Percentiles rank a stretch among this genome's conserved stretches.
phyloP scores from a whole-genome alignment of 164 flowering plant species.

The Hamamelis virginiana region DNA sequence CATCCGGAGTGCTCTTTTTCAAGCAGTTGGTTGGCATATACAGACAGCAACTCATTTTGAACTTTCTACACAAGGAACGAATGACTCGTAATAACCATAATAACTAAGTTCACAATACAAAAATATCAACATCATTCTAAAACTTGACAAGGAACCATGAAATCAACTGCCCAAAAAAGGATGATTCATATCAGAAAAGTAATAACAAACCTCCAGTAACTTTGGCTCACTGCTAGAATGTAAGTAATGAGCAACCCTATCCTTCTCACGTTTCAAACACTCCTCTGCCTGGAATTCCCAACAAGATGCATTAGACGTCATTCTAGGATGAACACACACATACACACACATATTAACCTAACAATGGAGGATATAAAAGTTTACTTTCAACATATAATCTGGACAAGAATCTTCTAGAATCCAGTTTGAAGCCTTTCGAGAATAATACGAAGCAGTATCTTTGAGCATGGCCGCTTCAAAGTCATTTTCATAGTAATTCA shows the following conservation, averaged over 20 bases:
- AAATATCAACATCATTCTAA: neutral
- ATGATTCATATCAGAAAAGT: neutral
- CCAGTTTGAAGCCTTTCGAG: conserved; percentile 85
- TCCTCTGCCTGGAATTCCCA: conserved; percentile 65
- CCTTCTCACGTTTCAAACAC: conserved; percentile 81
- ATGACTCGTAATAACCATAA: neutral
- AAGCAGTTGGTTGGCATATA: conserved; percentile 68
- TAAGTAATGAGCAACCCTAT: conserved; percentile 78
- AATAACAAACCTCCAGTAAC: conserved; percentile 67
- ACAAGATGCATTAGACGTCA: conserved; percentile 14
- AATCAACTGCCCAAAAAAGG: neutral
- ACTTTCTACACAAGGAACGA: conserved; percentile 41
- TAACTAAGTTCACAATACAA: too few relatives aligned
- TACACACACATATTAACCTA: neutral
- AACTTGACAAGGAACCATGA: neutral
- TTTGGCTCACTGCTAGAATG: conserved; percentile 82
- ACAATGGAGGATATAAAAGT: neutral
- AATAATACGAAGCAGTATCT: conserved; percentile 72
- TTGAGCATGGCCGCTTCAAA: conserved; percentile 65
- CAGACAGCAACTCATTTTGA: conserved; percentile 54
- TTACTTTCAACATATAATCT: conserved; percentile 78
- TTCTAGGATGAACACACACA: neutral
- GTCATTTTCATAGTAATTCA: conserved; percentile 65
- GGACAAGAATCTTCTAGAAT: conserved; percentile 86
- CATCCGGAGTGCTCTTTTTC: conserved; percentile 97